These are phyloP conservation scores for Macrophomina tecta DNA, from an alignment of 2,329 filamentous ascomycete species.

Conservation along the genomic window DNA sequence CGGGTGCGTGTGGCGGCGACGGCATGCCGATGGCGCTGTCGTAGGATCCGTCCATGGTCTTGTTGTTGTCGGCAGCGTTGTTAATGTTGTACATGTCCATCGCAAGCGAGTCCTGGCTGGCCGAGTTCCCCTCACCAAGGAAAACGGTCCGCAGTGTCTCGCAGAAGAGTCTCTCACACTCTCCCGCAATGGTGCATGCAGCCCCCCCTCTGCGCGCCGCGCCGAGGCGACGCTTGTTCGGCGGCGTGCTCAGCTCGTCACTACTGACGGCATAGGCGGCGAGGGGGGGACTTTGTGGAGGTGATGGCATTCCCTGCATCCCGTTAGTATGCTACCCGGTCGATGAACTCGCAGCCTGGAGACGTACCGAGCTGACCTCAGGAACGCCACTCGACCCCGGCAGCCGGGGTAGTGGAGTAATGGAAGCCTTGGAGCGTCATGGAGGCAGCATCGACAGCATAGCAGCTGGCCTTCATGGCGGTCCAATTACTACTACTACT, in stretches of 20 bases:
- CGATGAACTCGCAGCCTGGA: background rate
- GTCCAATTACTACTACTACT: constrained; percentile 71
- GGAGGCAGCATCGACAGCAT: constrained; percentile 74
- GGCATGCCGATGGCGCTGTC: constrained; percentile 39
- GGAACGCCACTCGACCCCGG: constrained; percentile 60
- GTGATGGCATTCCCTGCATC: constrained; percentile 77
- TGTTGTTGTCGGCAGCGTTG: constrained; percentile 45
- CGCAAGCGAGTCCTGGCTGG: constrained; percentile 81
- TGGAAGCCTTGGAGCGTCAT: constrained; percentile 81
- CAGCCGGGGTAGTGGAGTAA: constrained; percentile 92
- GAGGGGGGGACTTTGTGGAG: constrained; percentile 88
- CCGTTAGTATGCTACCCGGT: constrained; percentile 30
- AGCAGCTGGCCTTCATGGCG: constrained; percentile 90
- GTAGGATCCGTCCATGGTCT: constrained; percentile 66
- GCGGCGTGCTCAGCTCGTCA: constrained; percentile 58
- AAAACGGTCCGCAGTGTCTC: constrained; percentile 93
- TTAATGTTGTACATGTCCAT: constrained; percentile 68
- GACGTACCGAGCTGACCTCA: constrained; percentile 52
- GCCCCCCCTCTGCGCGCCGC: constrained; percentile 76
- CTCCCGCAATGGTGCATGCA: constrained; percentile 95
- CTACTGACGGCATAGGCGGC: constrained; percentile 72
- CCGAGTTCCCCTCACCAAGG: constrained; percentile 89
- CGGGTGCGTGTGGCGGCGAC: constrained; percentile 40
- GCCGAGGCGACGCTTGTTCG: constrained; percentile 37
- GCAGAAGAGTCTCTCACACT: constrained; percentile 99